A percentile compares a stretch with the other conserved stretches of the same genome.
Evolutionary conservation across 805 yeast genomes (phyloP).

Genomic region (Cyberlindnera mycetangii): DNA sequence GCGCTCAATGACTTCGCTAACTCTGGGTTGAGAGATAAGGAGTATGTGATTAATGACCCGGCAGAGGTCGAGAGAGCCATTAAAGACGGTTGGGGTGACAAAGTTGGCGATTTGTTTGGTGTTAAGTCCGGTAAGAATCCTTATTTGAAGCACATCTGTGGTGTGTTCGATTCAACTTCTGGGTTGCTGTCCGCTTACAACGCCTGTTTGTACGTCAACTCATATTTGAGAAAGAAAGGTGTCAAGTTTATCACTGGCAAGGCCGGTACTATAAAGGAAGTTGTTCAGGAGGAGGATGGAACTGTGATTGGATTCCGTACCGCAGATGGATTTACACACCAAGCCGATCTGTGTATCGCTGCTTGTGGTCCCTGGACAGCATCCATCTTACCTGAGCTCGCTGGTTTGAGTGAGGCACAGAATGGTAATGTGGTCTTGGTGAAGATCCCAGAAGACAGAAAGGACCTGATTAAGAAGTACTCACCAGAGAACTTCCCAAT

Average conservation of each 20-base stretch:
- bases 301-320: slow-evolving; percentile 23
- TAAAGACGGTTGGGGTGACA: slow-evolving; percentile 28
- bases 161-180: slow-evolving; percentile 29
- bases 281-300: slow-evolving; percentile 17
- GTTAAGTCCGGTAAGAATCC: slow-evolving; percentile 14
- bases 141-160: slow-evolving; percentile 23
- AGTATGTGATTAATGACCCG: slow-evolving; percentile 29
- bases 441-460: slow-evolving; percentile 35
- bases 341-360: slow-evolving; percentile 18
- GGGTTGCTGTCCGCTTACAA: slow-evolving; percentile 36
- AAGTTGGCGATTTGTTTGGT: slow-evolving; percentile 22
- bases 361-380: slow-evolving; percentile 29
- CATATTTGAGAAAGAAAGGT: slow-evolving; percentile 29
- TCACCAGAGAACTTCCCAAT: slow-evolving; percentile 33
- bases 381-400: slow-evolving; percentile 24
- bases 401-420: slow-evolving; percentile 36
- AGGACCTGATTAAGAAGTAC: slow-evolving; percentile 33
- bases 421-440: slow-evolving; percentile 35
- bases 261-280: slow-evolving; percentile 29
- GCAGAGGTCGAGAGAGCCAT: slow-evolving; percentile 32
- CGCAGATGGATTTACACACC: slow-evolving; percentile 27
- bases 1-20: slow-evolving; percentile 12
- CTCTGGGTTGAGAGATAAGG: slow-evolving; percentile 12
- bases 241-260: slow-evolving; percentile 34
- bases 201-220: slow-evolving; percentile 31